Percentiles rank a stretch among this genome's conserved stretches.
Conservation (phyloP, 805 yeast species). For the Candida yuanshanica region DNA sequence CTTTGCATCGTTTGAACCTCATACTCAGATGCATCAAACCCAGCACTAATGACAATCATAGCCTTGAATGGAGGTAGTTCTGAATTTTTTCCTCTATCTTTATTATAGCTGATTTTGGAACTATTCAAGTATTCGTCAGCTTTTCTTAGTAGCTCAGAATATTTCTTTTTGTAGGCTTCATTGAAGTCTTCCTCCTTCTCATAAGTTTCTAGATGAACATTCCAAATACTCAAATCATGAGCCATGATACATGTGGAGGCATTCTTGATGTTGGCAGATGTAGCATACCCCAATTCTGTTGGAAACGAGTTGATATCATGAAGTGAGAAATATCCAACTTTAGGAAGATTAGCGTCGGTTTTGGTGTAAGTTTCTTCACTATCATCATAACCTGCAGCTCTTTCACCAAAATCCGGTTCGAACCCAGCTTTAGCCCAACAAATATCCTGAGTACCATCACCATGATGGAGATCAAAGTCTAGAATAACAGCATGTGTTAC, state of each 20-base stretch:
- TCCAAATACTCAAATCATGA: slow-evolving; percentile 78
- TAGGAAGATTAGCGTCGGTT: slow-evolving; percentile 38
- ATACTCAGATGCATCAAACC: slow-evolving; percentile 82
- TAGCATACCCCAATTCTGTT: slow-evolving; percentile 72
- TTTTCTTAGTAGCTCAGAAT: slow-evolving; percentile 53
- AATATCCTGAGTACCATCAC: slow-evolving; percentile 85
- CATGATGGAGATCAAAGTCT: slow-evolving; percentile 84
- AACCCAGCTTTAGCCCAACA: slow-evolving; percentile 76
- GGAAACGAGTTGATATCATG: slow-evolving; percentile 88
- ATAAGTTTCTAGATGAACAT: slow-evolving; percentile 71
- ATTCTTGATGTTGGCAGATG: slow-evolving; percentile 60
- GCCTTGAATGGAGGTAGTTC: slow-evolving; percentile 40
- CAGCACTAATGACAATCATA: slow-evolving; percentile 72
- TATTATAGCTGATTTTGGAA: slow-evolving; percentile 30
- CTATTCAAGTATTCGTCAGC: slow-evolving; percentile 59
- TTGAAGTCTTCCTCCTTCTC: slow-evolving; percentile 58
- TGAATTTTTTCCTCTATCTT: slow-evolving; percentile 5
- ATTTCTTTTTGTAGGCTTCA: slow-evolving; percentile 51
- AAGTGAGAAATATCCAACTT: slow-evolving; percentile 75
- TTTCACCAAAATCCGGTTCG: slow-evolving; percentile 41
- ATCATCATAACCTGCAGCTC: slow-evolving; percentile 20
- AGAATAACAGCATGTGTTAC: slow-evolving; percentile 78
- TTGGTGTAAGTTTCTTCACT: slow-evolving; percentile 39
- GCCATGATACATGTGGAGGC: slow-evolving; percentile 76
- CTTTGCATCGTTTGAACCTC: slow-evolving; percentile 84